Evolutionary conservation across 2,329 filamentous ascomycete species (phyloP), one percentile per base, ranked within the genome.

Genomic region (Simplicillium sp.): DNA sequence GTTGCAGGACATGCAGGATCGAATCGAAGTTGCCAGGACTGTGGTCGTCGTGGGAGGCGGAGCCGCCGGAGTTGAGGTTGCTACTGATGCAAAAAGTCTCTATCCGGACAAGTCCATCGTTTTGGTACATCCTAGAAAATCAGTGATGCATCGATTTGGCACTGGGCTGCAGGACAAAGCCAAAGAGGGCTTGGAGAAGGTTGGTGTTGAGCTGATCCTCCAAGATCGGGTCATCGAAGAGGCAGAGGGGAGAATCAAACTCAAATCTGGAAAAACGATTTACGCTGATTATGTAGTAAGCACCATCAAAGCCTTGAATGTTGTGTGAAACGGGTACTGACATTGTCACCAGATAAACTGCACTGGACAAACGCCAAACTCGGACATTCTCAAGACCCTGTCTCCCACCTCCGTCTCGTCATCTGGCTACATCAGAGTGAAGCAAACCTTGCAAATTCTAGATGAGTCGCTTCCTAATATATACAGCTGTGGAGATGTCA

Each of bases 401-500:
- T 64, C 65, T 2, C 66, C 70, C 0, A 41, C 50, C 1, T 59
- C 64, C 3, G 64, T 78, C 41, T 65, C 68, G 0, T 47, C 56
- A 3, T 66, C 65, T 0, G 71, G 70, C 2, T 66, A 71, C 43
- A 69, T 81, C 48, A 60, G 61, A 1, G 72, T 82, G 17, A 67
- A 68, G 37, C 62, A 69, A 0, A 78, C 71, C 0, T 61, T 84
- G 28, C 78, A 82, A 45, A 60, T 84, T 12, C 51, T 57, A 7
- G 70, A 75, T 47, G 56, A 64, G 2, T 43, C 46, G 0, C 60
- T 70, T 8, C 62, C 67, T 2, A 68, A 77, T 44, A 63, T 83
- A 2, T 84, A 78, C 48, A 73, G 72, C 1, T 70, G 76, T n/a
- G 80, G 80, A 14, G 80, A 84, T 46, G 74, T 84, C 4, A 70